Evolutionary conservation across 2,329 filamentous ascomycete genomes (phyloP).

Genomic region (Botrytis fragariae): DNA sequence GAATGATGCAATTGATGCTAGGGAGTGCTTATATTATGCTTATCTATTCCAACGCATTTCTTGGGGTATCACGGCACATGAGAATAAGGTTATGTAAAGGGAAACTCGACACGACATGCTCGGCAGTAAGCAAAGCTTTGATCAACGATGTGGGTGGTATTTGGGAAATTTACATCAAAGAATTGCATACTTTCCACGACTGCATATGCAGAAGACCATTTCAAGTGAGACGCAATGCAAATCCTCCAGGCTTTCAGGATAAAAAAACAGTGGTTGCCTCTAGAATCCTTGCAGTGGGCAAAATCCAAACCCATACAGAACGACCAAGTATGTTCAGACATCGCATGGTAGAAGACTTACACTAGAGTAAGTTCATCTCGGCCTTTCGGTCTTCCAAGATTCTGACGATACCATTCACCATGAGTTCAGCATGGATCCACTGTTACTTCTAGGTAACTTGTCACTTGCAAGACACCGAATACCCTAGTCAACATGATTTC

Average conservation of each 20-base stretch:
- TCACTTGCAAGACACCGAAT: background rate
- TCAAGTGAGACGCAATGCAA: background rate
- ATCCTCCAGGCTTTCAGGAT: background rate
- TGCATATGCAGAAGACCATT: background rate
- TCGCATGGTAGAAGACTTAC: background rate
- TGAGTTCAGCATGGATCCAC: background rate
- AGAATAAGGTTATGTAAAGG: background rate
- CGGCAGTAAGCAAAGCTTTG: background rate
- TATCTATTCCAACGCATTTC: background rate
- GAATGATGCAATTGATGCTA: background rate
- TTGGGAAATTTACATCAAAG: background rate
- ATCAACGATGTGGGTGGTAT: background rate
- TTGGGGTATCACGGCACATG: background rate
- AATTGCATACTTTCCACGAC: background rate
- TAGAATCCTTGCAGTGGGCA: background rate
- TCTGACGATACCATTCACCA: background rate
- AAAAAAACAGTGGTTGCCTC: background rate
- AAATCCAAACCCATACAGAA: background rate
- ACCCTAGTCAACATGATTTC: background rate
- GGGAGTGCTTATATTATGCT: background rate
- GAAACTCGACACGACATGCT: background rate
- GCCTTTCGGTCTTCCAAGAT: background rate
- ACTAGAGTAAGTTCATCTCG: background rate
- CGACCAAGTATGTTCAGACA: background rate
- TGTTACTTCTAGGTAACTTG: background rate